A percentile compares a stretch with the other conserved stretches of the same genome.
These are phyloP conservation scores for Cutaneotrichosporon cutaneum DNA, from an alignment of 1,284 basidiomycete species.

Conservation along the genomic window DNA sequence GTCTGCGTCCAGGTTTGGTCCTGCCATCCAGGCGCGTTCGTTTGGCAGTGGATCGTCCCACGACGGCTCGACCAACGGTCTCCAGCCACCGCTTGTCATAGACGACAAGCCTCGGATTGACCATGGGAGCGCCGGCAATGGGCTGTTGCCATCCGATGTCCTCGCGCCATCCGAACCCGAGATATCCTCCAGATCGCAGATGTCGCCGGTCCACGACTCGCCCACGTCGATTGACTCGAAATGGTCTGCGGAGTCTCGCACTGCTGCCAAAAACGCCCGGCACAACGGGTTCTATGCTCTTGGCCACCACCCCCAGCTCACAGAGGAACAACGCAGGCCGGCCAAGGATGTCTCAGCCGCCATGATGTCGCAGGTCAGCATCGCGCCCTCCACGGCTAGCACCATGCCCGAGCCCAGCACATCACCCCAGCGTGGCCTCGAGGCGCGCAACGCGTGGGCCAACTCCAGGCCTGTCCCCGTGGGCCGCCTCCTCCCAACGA, in stretches of 20 bases:
- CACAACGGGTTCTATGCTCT: conserved; percentile 21
- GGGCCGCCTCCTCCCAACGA: not conserved
- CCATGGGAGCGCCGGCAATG: not conserved
- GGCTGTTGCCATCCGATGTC: not conserved
- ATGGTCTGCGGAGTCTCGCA: conserved; percentile 15
- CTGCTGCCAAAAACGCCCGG: conserved; percentile 5
- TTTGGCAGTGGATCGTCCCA: conserved; percentile 3
- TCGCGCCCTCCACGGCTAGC: conserved; percentile 5
- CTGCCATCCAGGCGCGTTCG: not conserved
- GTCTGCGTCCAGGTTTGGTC: not conserved
- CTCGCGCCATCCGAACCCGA: not conserved
- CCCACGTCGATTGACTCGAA: conserved; percentile 15
- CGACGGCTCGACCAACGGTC: conserved; percentile 3
- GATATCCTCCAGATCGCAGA: not conserved
- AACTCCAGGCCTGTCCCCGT: not conserved
- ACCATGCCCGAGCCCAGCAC: conserved; percentile 3
- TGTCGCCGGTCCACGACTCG: conserved; percentile 10
- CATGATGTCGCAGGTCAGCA: conserved; percentile 4
- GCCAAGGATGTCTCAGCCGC: not conserved
- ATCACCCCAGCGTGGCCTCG: not conserved
- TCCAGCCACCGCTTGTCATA: conserved; percentile 7
- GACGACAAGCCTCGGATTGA: conserved; percentile 3
- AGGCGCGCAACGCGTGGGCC: not conserved
- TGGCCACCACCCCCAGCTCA: conserved; percentile 20
- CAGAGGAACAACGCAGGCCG: conserved; percentile 8